A percentile compares a stretch with the other conserved stretches of the same genome.
phyloP scores from a whole-genome alignment of 1,284 basidiomycete genomes.

The Malassezia yamatoensis region DNA sequence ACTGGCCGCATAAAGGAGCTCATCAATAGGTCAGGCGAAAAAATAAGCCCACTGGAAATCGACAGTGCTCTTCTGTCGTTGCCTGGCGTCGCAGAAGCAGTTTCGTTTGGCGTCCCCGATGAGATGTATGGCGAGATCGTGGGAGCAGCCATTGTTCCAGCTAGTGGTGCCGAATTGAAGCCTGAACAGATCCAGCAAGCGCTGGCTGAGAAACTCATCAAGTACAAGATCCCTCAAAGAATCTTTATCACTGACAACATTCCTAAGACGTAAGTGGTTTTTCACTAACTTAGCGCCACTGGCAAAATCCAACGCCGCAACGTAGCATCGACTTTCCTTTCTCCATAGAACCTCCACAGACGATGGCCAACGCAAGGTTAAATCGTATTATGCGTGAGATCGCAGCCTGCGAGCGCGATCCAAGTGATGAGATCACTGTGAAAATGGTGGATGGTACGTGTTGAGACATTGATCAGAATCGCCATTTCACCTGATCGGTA shows the following conservation, averaged over 20 bases:
- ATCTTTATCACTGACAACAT: slow-evolving; percentile 48
- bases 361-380: slow-evolving; percentile 66
- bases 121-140: slow-evolving; percentile 47
- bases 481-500: slow-evolving; percentile 29
- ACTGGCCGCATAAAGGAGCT: slow-evolving; percentile 47
- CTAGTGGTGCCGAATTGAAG: slow-evolving; percentile 17
- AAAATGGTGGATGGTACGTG: slow-evolving; percentile 62
- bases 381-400: slow-evolving; percentile 74
- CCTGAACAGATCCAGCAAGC: slow-evolving; percentile 33
- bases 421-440: slow-evolving; percentile 69
- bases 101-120: slow-evolving; percentile 49
- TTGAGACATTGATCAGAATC: slow-evolving; percentile 15
- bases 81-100: slow-evolving; percentile 54
- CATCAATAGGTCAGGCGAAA: slow-evolving; percentile 56
- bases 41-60: slow-evolving; percentile 60
- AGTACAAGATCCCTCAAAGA: slow-evolving; percentile 49
- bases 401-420: slow-evolving; percentile 85
- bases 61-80: slow-evolving; percentile 52
- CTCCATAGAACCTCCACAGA: slow-evolving; percentile 6
- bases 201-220: slow-evolving; percentile 37
- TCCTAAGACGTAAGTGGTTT: slow-evolving; percentile 39
- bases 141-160: slow-evolving; percentile 45
- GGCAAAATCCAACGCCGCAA: slow-evolving; percentile 45
- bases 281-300: slow-evolving; percentile 23
- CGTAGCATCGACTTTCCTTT: slow-evolving; percentile 34